Evolutionary conservation across 164 flowering plant species (phyloP).

Genomic region (Chimonanthus praecox): DNA sequence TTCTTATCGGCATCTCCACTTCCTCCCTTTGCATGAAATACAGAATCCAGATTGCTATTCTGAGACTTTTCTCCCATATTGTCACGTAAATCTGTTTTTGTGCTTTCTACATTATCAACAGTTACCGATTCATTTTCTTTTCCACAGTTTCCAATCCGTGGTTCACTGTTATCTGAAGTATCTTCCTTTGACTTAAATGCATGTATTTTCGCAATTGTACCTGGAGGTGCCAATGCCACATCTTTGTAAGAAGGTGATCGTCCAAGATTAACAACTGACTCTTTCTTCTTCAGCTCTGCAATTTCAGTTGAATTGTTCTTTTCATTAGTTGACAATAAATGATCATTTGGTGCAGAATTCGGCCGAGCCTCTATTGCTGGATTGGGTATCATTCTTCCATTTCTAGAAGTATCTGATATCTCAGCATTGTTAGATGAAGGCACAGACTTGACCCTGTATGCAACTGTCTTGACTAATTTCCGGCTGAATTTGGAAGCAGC

Average conservation of each 20-base stretch:
- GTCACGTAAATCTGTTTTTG: conserved; percentile 14
- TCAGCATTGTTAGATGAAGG: conserved; percentile 45
- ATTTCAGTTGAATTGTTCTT: conserved; percentile 21
- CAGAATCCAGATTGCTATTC: conserved; percentile 14
- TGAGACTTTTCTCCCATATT: conserved; percentile 21
- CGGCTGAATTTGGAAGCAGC: conserved; percentile 60
- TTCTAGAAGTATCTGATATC: conserved; percentile 23
- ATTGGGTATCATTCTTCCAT: conserved; percentile 21
- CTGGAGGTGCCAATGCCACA: conserved; percentile 95
- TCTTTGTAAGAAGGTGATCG: conserved; percentile 97
- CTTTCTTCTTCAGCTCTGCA: conserved; percentile 24
- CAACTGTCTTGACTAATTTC: conserved; percentile 62
- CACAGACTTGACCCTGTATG: conserved; percentile 81
- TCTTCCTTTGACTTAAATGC: conserved; percentile 33
- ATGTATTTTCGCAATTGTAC: conserved; percentile 62
- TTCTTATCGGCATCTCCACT: conserved; percentile 19
- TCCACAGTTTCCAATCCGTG: conserved; percentile 15
- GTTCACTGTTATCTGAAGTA: conserved; percentile 23
- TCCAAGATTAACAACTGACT: conserved; percentile 57
- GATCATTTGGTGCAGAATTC: conserved; percentile 18
- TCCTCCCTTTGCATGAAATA: conserved; percentile 15
- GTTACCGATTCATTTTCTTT: conserved; percentile 24
- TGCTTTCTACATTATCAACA: background rate
- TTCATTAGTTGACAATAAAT: background rate
- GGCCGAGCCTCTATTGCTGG: conserved; percentile 29